Evolutionary conservation across 2,329 filamentous ascomycete species (phyloP), one percentile per base, ranked within the genome.

Genomic region (Sclerotiophoma versabilis): DNA sequence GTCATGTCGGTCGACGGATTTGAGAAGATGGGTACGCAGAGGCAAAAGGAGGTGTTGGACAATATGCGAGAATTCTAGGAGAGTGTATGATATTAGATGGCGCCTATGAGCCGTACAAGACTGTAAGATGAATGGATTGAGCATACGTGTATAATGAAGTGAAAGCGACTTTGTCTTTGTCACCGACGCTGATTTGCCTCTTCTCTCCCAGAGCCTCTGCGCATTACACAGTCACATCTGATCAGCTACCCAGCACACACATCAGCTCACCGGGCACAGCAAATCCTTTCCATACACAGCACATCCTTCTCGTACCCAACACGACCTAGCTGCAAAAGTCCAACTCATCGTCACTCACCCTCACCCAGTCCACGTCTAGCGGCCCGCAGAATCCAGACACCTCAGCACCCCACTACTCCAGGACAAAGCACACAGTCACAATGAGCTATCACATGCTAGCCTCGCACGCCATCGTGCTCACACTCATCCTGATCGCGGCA

Each of bases 1-100:
- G 85, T 90, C 4, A 91, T 91, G 88, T 84, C 78, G 58, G 84
- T 90, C 41, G 87, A 91, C 77, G 81, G 82, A 30, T 91, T 90
- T 73, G 87, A 91, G 77, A 82, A 80, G 68, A 85, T 91, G 80
- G 82, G 80, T 33, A 77, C 77, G 33, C 84, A 83, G 68, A 77
- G 87, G 68, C 84, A 86, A 70, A 85, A 80, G 69, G 81, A 78
- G 29, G 81, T 86, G 20, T 61, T 87, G 61, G 69, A 73, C 9
- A 57, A 47, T 3, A 62, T 73, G 68, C 57, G 64, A 20, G 69
- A 74, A 30, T 72, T 72, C 46, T 54, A 52, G 20, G 20, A 5
- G 8, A 22, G 4, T 36, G 10, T 26, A 23, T 10, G 10, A 12
- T n/a, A 14, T 19, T 2, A 19, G 19, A 4, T 14, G 4, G n/a